A percentile compares a stretch with the other conserved stretches of the same genome.
These are phyloP conservation scores for Blastomyces gilchristii DNA, from an alignment of 2,329 filamentous ascomycete species.

Conservation along the genomic window DNA sequence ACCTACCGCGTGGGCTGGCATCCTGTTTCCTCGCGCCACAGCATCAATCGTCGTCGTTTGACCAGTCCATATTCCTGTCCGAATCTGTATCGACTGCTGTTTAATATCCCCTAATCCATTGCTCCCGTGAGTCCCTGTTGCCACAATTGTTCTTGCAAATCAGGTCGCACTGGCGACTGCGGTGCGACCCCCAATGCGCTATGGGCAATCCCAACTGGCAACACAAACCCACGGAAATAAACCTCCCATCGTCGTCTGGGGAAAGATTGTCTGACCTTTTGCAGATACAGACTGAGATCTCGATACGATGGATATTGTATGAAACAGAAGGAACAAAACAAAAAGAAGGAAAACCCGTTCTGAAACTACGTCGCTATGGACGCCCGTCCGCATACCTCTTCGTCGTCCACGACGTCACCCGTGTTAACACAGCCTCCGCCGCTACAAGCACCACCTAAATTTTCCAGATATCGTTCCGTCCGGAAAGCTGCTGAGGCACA, in stretches of 20 bases:
- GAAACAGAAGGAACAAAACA: background rate
- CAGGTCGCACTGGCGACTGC: slow-evolving; percentile 4
- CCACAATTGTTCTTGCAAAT: background rate
- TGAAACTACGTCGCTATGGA: slow-evolving; percentile 1
- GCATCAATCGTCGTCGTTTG: background rate
- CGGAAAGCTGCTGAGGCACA: slow-evolving; percentile 35
- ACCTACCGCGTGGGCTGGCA: background rate
- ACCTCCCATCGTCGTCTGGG: background rate
- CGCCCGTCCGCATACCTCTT: background rate
- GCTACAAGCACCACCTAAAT: slow-evolving; percentile 30
- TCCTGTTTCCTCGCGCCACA: background rate
- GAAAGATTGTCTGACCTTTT: background rate
- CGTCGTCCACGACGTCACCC: background rate
- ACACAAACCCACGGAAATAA: background rate
- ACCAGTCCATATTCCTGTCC: background rate
- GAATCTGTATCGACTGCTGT: background rate
- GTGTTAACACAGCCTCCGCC: background rate
- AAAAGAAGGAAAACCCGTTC: background rate
- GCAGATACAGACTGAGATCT: background rate
- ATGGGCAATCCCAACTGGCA: background rate
- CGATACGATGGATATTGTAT: slow-evolving; percentile 2
- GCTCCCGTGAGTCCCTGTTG: background rate
- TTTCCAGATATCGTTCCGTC: slow-evolving; percentile 51
- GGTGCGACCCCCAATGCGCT: slow-evolving; percentile 1
- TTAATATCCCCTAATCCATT: background rate